Base-by-base conservation (phyloP, 2,329 filamentous ascomycete species). In the Eurotiales sp. region DNA sequence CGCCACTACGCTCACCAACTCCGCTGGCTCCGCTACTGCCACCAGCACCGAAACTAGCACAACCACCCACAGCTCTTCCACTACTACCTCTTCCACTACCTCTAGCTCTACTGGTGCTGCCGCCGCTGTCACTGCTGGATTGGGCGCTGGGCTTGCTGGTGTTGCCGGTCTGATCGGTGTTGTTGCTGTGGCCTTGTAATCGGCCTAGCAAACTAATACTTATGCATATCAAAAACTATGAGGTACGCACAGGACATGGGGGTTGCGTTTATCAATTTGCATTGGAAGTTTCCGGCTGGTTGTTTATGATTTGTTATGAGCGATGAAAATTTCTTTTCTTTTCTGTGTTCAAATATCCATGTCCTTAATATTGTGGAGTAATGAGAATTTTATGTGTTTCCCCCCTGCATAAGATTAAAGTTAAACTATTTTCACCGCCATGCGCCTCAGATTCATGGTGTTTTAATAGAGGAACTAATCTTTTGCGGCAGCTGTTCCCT, bases 171-270 rank as follows among this genome's bases (percentile, higher is more conserved):
- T 54, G 8, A 21, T 51, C 19, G 52, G 52, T 37, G 47, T 32
- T n/a, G 42, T 50, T 25, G 52, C 52, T 36, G 46, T 54, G 29
- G 52, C 52, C 36, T 39, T 53, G 39, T 53, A 49, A 49, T n/a
- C 19, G 30, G 19, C 3, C 5, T 14, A 23, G 4, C 7, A 23
- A n/a, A 25, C 14, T 42, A 42, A 42, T 29, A 29, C 7, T 15
- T 25, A 21, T 15, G 34, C n/a, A 19, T 37, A 21, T 37, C 11
- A 36, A n/a, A n/a, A n/a, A n/a, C n/a, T n/a, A n/a, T n/a, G n/a
- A n/a, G n/a, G n/a, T n/a, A 21, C 34, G 17, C 34, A 37, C 17
- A 10, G 34, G n/a, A 17, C 17, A 3, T 15, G 17, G 15, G 34
- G 15, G 34, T 37, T 37, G 34, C 17, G 21, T 37, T 19, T 21